These are phyloP conservation scores for Umbelopsis sp. DNA, from an alignment of 192 early-diverging fungal genomes.

Conservation along the genomic window DNA sequence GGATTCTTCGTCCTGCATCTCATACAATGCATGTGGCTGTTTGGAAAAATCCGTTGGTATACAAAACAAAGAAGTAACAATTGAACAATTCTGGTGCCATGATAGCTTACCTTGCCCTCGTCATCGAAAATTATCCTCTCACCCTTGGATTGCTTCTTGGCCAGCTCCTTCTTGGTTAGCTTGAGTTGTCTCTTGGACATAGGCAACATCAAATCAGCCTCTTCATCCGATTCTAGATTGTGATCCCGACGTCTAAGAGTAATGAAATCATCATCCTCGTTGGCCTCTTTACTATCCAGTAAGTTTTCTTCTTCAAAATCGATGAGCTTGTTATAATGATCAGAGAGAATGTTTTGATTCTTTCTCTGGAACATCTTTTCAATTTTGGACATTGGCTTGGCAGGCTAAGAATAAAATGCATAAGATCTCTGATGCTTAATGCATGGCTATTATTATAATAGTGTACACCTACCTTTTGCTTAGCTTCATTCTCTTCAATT, in stretches of 20 bases:
- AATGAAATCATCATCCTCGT: conserved; percentile 81
- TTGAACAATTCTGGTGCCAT: no score
- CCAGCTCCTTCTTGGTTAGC: conserved; percentile 66
- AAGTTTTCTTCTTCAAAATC: conserved; percentile 58
- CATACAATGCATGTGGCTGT: conserved; percentile 66
- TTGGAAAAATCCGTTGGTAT: conserved; percentile 9
- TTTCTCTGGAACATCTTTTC: conserved; percentile 93
- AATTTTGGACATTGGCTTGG: conserved; percentile 72
- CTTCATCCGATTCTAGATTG: conserved; percentile 59
- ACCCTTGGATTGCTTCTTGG: conserved; percentile 72
- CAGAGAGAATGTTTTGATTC: conserved; percentile 88
- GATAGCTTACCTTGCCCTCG: conserved; percentile 71
- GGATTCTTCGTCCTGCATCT: conserved; percentile 78
- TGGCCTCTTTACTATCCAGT: conserved; percentile 35
- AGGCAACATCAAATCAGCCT: conserved; percentile 29
- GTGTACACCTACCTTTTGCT: conserved; percentile 17
- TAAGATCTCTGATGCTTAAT: neutral
- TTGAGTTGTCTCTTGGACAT: conserved; percentile 54
- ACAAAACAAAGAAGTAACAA: conserved; percentile 6
- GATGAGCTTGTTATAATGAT: conserved; percentile 87
- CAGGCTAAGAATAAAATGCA: conserved; percentile 22
- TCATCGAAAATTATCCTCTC: conserved; percentile 92
- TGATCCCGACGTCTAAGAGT: conserved; percentile 85
- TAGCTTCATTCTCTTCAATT: conserved; percentile 39
- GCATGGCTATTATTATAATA: neutral